These are phyloP conservation scores for Yamadazyma aaseri DNA, from an alignment of 1,139 yeast genomes.

Conservation along the genomic window DNA sequence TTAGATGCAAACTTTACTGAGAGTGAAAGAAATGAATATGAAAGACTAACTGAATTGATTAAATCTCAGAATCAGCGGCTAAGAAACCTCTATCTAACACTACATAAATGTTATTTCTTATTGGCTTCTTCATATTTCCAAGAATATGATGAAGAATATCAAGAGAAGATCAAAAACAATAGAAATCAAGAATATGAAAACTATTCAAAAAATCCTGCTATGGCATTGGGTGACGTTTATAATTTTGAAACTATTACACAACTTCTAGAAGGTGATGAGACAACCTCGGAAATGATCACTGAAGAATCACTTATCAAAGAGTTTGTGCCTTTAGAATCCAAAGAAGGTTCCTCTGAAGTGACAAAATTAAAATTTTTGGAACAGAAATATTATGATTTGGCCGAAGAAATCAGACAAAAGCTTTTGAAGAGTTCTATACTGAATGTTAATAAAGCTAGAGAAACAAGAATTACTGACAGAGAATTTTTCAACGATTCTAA, in stretches of 20 bases:
- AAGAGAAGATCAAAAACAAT: conserved; percentile 19
- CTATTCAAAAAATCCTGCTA: background rate
- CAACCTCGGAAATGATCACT: background rate
- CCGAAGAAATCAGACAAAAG: conserved; percentile 59
- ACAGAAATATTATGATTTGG: conserved; percentile 52
- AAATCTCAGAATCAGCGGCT: conserved; percentile 26
- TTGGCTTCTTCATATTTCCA: conserved; percentile 81
- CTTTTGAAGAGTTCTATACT: conserved; percentile 47
- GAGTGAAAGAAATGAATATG: conserved; percentile 19
- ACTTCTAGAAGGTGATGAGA: conserved; percentile 2
- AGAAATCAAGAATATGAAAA: conserved; percentile 1
- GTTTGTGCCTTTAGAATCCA: conserved; percentile 3
- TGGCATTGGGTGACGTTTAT: background rate
- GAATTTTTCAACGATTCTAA: conserved; percentile 17
- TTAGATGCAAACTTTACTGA: conserved; percentile 11
- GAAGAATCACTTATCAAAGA: conserved; percentile 6
- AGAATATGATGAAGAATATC: conserved; percentile 46
- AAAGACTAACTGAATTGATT: conserved; percentile 25
- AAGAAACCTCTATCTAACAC: conserved; percentile 55
- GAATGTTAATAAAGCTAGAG: conserved; percentile 28
- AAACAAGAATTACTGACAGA: conserved; percentile 26
- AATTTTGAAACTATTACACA: conserved; percentile 3
- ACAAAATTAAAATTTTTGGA: conserved; percentile 20
- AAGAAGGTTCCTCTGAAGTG: conserved; percentile 2
- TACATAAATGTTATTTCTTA: conserved; percentile 77